These are phyloP conservation scores for Codiaeum variegatum DNA, from an alignment of 441 rosid species.

Conservation along the genomic window DNA sequence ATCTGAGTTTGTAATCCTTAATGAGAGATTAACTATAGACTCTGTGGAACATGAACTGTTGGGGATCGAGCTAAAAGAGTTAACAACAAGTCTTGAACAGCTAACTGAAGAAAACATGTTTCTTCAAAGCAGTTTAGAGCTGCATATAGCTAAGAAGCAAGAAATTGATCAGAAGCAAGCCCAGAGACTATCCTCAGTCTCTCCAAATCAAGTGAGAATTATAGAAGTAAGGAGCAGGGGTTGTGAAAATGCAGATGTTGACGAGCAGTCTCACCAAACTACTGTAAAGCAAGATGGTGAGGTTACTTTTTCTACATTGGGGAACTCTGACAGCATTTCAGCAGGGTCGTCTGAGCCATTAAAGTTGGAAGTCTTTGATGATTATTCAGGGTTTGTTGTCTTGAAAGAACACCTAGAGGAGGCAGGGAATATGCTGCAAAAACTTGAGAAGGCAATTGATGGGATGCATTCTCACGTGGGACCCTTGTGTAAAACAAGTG, in stretches of 20 bases:
- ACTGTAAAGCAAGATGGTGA: constrained; percentile 26
- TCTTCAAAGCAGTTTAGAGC: constrained; percentile 45
- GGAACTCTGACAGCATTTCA: constrained; percentile 24
- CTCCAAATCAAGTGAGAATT: constrained; percentile 29
- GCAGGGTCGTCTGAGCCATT: constrained; percentile 21
- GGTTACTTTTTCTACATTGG: constrained; percentile 21
- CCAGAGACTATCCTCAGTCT: constrained; percentile 24
- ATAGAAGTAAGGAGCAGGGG: constrained; percentile 24
- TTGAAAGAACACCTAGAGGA: constrained; percentile 54
- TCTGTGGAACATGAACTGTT: constrained; percentile 36
- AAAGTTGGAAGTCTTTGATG: constrained; percentile 36
- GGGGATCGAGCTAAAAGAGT: constrained; percentile 49
- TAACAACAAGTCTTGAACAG: constrained; percentile 43
- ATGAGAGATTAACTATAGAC: constrained; percentile 49
- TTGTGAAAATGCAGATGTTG: constrained; percentile 27
- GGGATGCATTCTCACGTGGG: constrained; percentile 40
- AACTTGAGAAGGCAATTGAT: constrained; percentile 64
- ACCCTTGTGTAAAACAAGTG: constrained; percentile 34
- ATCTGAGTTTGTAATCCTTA: constrained; percentile 55
- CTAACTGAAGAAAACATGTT: constrained; percentile 49
- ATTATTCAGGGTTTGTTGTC: constrained; percentile 40
- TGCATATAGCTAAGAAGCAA: constrained; percentile 37
- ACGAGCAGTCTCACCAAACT: constrained; percentile 28
- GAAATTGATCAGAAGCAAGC: constrained; percentile 35
- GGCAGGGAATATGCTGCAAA: constrained; percentile 48